phyloP scores from a whole-genome alignment of 1,284 basidiomycete species.

The Clitocybe nebularis region DNA sequence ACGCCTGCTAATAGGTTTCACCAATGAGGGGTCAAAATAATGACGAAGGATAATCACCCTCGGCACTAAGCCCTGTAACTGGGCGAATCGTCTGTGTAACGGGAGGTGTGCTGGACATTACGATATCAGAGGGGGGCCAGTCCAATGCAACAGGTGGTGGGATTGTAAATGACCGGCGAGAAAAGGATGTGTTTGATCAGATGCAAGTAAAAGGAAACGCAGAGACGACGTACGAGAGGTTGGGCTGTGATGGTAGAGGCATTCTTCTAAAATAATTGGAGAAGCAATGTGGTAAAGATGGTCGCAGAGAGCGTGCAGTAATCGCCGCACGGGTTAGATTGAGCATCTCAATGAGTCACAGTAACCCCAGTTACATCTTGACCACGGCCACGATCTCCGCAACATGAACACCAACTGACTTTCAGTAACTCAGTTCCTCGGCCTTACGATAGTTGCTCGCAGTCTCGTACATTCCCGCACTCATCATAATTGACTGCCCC shows the following conservation, averaged over 20 bases:
- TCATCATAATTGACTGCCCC: neutral
- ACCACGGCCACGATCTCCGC: neutral
- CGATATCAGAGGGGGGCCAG: neutral
- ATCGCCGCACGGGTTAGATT: neutral
- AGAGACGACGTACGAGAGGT: conserved; percentile 23
- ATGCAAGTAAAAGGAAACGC: conserved; percentile 6
- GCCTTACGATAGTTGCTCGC: neutral
- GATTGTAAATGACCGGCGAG: neutral
- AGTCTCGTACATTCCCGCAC: neutral
- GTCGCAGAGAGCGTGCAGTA: conserved; percentile 1
- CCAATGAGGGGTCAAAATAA: neutral
- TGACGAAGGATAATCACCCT: conserved; percentile 1
- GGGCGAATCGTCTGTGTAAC: conserved; percentile 1
- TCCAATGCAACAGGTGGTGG: neutral
- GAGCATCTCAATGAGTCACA: conserved; percentile 1
- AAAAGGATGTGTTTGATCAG: conserved; percentile 1
- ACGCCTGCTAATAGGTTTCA: neutral
- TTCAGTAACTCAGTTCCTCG: neutral
- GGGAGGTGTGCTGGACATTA: neutral
- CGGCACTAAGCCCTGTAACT: neutral
- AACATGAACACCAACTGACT: neutral
- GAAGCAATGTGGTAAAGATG: neutral
- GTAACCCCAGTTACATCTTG: too few species aligned
- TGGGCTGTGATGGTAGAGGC: conserved; percentile 25
- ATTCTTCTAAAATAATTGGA: conserved; percentile 18